These are phyloP conservation scores for Penicillium coprophilum DNA, from an alignment of 495 filamentous ascomycete genomes.

Conservation along the genomic window DNA sequence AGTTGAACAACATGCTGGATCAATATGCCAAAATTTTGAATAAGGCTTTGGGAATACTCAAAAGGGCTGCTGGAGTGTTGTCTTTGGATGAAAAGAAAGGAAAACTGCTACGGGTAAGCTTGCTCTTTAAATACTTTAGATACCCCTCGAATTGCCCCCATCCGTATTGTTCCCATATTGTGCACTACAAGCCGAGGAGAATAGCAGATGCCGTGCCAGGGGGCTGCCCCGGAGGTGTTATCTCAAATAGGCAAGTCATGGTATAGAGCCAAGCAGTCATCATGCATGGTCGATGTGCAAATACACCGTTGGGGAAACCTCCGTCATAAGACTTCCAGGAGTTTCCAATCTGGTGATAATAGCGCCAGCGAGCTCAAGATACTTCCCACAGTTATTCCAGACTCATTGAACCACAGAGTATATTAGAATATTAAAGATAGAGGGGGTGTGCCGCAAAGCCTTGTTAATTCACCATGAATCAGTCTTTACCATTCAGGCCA, in stretches of 20 bases:
- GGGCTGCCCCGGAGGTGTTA: not conserved
- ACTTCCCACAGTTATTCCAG: not conserved
- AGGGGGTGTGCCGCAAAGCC: not conserved
- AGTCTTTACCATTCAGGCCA: not conserved
- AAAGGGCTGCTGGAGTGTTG: not conserved
- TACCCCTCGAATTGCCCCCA: not conserved
- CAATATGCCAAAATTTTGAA: not conserved
- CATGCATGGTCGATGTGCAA: not conserved
- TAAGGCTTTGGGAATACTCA: not conserved
- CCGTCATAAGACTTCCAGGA: conserved; percentile 1
- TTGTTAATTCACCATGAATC: not conserved
- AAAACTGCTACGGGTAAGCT: not conserved
- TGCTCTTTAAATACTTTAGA: conserved; percentile 4
- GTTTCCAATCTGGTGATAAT: not conserved
- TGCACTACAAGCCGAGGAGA: not conserved
- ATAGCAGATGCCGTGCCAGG: not conserved
- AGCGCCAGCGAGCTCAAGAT: not conserved
- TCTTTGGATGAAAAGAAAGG: not conserved
- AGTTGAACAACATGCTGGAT: conserved; percentile 17
- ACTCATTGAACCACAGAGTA: not conserved
- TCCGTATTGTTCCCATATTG: not conserved
- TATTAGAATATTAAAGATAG: not conserved
- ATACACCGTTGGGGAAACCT: conserved; percentile 3
- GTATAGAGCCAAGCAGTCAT: not conserved
- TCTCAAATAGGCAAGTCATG: not conserved